phyloP scores from a whole-genome alignment of 352 stramenopile species.

The Blastocystis sp. region DNA sequence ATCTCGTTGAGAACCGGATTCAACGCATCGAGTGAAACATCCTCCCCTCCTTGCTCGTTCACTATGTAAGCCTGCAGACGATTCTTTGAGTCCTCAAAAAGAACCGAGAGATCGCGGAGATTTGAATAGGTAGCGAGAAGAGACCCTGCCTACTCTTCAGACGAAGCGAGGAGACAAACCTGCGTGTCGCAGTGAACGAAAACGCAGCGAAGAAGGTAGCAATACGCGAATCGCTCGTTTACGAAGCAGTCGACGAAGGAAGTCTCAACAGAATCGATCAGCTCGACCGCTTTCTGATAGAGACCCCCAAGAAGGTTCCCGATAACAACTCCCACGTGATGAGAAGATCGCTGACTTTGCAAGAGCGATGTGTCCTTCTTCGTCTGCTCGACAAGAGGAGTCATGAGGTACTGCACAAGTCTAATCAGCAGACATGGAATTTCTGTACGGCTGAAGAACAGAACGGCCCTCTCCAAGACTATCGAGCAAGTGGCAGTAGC shows the following conservation, averaged over 20 bases:
- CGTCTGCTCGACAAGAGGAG: neutral
- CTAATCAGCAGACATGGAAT: neutral
- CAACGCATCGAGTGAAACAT: neutral
- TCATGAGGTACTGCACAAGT: neutral
- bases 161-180: neutral
- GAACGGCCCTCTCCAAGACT: constrained; percentile 20
- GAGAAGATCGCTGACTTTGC: constrained; percentile 8
- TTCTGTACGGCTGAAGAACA: neutral
- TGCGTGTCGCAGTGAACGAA: constrained; percentile 11
- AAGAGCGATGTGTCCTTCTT: neutral
- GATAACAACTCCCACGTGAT: constrained; percentile 19
- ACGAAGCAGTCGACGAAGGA: neutral
- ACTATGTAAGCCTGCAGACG: neutral
- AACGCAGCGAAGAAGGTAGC: constrained; percentile 4
- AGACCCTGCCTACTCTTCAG: neutral
- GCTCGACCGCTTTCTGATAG: constrained; percentile 28
- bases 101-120: neutral
- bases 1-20: constrained; percentile 48
- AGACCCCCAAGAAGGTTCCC: neutral
- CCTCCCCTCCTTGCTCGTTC: neutral
- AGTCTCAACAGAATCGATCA: neutral
- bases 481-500: constrained; percentile 50
- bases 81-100: neutral
- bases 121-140: neutral
- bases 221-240: neutral